phyloP scores from a whole-genome alignment of 345 rosid genomes.

The Camelina sativa region DNA sequence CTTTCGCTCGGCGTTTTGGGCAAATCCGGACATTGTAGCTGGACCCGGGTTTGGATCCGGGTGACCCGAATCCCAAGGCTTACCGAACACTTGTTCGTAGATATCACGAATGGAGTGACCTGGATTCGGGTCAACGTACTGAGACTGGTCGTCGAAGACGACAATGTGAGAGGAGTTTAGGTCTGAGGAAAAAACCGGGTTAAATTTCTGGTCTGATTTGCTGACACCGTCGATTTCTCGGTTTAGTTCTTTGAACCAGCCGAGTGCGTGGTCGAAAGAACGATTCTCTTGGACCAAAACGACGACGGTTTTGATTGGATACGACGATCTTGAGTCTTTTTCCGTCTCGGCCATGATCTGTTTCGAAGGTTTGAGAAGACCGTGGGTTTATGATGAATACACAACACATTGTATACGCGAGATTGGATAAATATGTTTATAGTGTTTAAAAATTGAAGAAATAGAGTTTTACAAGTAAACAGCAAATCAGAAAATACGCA shows the following conservation, averaged over 20 bases:
- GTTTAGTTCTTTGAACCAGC: constrained; percentile 81
- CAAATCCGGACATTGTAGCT: constrained; percentile 67
- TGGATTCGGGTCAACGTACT: constrained; percentile 79
- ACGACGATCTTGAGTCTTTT: constrained; percentile 28
- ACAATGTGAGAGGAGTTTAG: constrained; percentile 52
- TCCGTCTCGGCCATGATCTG: constrained; percentile 32
- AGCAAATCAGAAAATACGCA: constrained; percentile 14
- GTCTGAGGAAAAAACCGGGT: constrained; percentile 60
- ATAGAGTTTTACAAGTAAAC: constrained; percentile 31
- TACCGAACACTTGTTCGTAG: constrained; percentile 89
- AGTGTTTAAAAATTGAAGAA: constrained; percentile 18
- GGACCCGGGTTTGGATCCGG: constrained; percentile 53
- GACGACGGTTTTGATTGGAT: constrained; percentile 85
- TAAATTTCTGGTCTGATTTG: constrained; percentile 62
- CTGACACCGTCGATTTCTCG: constrained; percentile 75
- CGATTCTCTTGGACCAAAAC: constrained; percentile 90
- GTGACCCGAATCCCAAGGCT: constrained; percentile 56
- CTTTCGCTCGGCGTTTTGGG: constrained; percentile 59
- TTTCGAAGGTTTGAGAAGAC: constrained; percentile 13
- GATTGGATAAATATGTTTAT: neutral
- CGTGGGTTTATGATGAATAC: neutral
- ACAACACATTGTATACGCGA: neutral
- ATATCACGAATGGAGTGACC: constrained; percentile 85
- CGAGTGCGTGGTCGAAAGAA: constrained; percentile 88
- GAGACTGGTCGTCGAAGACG: constrained; percentile 53